Base-by-base conservation (phyloP, 176 grass and related monocot species). In the Zoysia pacifica region DNA sequence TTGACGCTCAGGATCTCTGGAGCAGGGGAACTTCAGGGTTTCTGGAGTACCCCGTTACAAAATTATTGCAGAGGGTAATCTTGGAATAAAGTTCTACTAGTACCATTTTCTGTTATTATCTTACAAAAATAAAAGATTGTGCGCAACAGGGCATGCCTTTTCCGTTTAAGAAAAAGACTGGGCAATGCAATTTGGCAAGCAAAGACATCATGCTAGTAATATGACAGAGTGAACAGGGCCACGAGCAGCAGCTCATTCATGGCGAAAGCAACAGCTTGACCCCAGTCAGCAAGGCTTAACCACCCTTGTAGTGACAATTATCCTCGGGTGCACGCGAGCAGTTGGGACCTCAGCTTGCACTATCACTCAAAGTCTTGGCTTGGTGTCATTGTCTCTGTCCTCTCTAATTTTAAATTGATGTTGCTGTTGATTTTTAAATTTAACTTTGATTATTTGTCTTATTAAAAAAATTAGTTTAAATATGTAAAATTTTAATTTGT, bases 301-400 rank as follows among this genome's bases (percentile, higher is more conserved):
- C 42, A 67, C 69, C 68, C 3, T 1, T 9, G 40, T 13, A 49
- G 14, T 19, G 74, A 69, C 71, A 76, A 65, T 80, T 63, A 88
- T 68, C 50, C 35, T 54, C 53, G 12, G 28, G n/a, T 5, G 28
- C 73, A 19, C 39, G 36, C 39, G 15, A 4, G 43, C 56, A 50
- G 72, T 85, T 89, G 82, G 78, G 66, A 48, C 72, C 42, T 81
- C 49, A 19, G 18, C n/a, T 16, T 58, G 36, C 39, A 54, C 18
- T 48, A 81, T 80, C 49, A 65, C 70, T 69, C 75, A 4, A 39
- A 36, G 62, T 54, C 52, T 71, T 51, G 47, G 52, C 75, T 18
- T 85, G 15, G 15, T 59, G 2, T 20, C 16, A 28, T 8, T 7
- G 3, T 36, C n/a, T 36, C n/a, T 28, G 0, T 28, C 28, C 28